A percentile compares a stretch with the other conserved stretches of the same genome.
Conservation (phyloP, 2,329 filamentous ascomycete species). For the Fusarium pseudonygamai region DNA sequence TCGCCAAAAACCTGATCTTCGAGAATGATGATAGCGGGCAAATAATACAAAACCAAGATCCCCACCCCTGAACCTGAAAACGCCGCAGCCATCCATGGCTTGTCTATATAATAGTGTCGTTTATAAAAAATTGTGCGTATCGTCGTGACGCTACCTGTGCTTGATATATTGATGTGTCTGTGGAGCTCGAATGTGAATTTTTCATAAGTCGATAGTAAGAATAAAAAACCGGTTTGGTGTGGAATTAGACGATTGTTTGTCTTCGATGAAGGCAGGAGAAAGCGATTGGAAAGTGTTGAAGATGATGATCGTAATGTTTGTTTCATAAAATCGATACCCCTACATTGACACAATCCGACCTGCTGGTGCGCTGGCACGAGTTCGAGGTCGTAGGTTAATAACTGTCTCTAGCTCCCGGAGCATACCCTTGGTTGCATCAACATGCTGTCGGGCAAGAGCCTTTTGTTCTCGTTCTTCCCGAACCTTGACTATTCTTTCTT, state of each 20-base stretch:
- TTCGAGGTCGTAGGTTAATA: slow-evolving; percentile 67
- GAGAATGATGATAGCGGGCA: not conserved
- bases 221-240: slow-evolving; percentile 8
- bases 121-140: slow-evolving; percentile 30
- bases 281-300: slow-evolving; percentile 1
- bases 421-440: slow-evolving; percentile 88
- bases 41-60: slow-evolving; percentile 7
- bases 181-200: slow-evolving; percentile 13
- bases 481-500: slow-evolving; percentile 88
- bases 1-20: not conserved
- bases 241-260: slow-evolving; percentile 7
- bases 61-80: slow-evolving; percentile 3
- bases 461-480: slow-evolving; percentile 84
- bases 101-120: slow-evolving; percentile 28
- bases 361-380: slow-evolving; percentile 50
- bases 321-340: slow-evolving; percentile 29
- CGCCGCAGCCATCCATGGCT: slow-evolving; percentile 25
- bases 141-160: slow-evolving; percentile 32
- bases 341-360: slow-evolving; percentile 57
- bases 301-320: slow-evolving; percentile 13
- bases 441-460: slow-evolving; percentile 75
- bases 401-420: slow-evolving; percentile 91
- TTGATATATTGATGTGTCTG: slow-evolving; percentile 25
- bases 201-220: slow-evolving; percentile 27
- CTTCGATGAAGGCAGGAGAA: not conserved